Base-by-base conservation (phyloP, 169 alveolate genomes). In the Plasmodium knowlesi region DNA sequence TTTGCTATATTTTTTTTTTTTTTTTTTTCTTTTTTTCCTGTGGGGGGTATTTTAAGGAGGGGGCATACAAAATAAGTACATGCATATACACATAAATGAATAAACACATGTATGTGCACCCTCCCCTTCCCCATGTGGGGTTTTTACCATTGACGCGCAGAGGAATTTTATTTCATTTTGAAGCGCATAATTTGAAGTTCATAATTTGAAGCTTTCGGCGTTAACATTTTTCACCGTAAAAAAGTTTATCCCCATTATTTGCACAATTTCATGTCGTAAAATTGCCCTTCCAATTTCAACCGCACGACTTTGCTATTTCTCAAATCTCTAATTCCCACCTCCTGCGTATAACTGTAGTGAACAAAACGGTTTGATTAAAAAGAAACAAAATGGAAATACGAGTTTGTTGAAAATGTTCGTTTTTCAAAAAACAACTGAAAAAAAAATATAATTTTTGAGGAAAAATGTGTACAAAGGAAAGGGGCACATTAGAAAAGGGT, bases 361-460 rank as follows among this genome's bases (percentile, higher is more conserved):
- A 67, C 39, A 67, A 19, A 67, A 25, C 30, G 16, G 37, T 67
- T 32, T 32, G 37, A 25, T 67, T 22, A n/a, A 67, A 67, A 67
- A 67, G 25, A 67, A 67, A 67, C 14, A 67, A 67, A 67, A 67
- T 25, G 37, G 76, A 67, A 67, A 28, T 12, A 22, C 76, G n/a
- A 28, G 12, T 67, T 67, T 67, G 39, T 67, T 67, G 76, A 9
- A 67, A 67, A 67, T 67, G 30, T 67, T 67, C 37, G n/a, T 67
- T 67, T 67, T 67, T 67, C 76, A 67, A 67, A 67, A 67, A 67
- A 25, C 41, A 67, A 67, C 76, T 67, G 76, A 67, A 67, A 67
- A 67, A 67, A 61, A 61, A 61, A 67, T 22, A 67, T 9, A 16
- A 22, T 22, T 67, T 67, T 67, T 25, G 16, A 67, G 76, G 25